Percentiles rank a stretch among this genome's conserved stretches.
Evolutionary conservation across 2,329 filamentous ascomycete genomes (phyloP).

Genomic region (Clarireedia homoeocarpa): DNA sequence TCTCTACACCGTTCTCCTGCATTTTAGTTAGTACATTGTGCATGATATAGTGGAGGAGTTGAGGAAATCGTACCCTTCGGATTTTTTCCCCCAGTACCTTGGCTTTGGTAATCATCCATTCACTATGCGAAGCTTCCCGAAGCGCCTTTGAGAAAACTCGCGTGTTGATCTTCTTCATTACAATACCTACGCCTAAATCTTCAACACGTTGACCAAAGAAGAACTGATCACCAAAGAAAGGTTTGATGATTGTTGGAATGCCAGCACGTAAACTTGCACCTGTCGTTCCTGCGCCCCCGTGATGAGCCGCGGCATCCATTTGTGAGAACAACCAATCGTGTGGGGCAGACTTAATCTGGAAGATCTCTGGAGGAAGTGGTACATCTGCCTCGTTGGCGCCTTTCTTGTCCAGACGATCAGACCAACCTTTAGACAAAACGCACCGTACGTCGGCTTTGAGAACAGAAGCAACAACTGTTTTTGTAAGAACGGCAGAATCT

Average conservation of each 20-base stretch:
- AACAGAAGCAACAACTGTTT: constrained; percentile 89
- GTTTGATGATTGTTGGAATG: constrained; percentile 87
- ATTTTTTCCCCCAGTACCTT: constrained; percentile 77
- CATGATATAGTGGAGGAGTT: neutral
- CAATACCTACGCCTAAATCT: constrained; percentile 86
- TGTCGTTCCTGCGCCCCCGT: constrained; percentile 91
- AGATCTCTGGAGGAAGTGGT: constrained; percentile 69
- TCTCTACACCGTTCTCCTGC: constrained; percentile 84
- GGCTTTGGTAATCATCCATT: constrained; percentile 87
- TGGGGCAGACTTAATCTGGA: constrained; percentile 81
- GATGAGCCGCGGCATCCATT: constrained; percentile 89
- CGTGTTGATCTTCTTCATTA: constrained; percentile 83
- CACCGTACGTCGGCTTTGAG: constrained; percentile 87
- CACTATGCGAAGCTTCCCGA: constrained; percentile 84
- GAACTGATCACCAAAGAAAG: constrained; percentile 97
- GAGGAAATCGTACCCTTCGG: constrained; percentile 55
- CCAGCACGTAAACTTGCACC: constrained; percentile 87
- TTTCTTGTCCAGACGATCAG: constrained; percentile 64
- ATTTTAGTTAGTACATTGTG: constrained; percentile 25
- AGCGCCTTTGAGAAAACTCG: constrained; percentile 76
- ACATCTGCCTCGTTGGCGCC: constrained; percentile 47
- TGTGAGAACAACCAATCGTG: constrained; percentile 96
- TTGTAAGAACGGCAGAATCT: constrained; percentile 79
- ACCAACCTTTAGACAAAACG: constrained; percentile 95
- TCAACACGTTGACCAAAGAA: constrained; percentile 90